Evolutionary conservation across 768 basidiomycete species (phyloP).

Genomic region (Mycena galopus): DNA sequence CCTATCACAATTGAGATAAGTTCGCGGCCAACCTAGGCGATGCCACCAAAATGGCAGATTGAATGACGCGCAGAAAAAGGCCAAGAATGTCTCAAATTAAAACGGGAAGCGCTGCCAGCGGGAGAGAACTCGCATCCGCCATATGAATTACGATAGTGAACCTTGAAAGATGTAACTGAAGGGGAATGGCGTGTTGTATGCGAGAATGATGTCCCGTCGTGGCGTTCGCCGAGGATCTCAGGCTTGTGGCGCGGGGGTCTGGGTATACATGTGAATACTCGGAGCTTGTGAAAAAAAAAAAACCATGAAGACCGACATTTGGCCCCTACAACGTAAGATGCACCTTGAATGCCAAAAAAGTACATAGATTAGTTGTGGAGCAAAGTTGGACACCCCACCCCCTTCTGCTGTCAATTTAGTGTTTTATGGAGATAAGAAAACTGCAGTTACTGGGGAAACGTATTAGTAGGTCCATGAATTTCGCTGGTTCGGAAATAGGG

Average conservation of each 20-base stretch:
- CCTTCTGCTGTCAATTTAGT: neutral
- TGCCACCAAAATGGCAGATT: slow-evolving; percentile 10
- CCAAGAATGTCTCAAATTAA: slow-evolving; percentile 14
- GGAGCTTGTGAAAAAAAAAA: neutral
- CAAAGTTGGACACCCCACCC: neutral
- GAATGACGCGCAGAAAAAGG: neutral
- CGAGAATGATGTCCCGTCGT: neutral
- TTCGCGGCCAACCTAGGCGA: too few relatives aligned
- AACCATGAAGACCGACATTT: neutral
- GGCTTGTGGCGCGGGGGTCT: slow-evolving; percentile 8
- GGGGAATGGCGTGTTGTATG: neutral
- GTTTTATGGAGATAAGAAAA: neutral
- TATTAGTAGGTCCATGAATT: neutral
- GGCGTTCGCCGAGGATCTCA: neutral
- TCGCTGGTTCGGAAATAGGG: slow-evolving; percentile 1
- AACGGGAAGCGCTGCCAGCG: slow-evolving; percentile 21
- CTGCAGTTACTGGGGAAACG: neutral
- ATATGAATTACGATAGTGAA: neutral
- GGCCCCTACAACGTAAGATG: neutral
- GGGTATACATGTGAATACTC: neutral
- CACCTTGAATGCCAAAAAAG: neutral
- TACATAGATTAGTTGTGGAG: slow-evolving; percentile 5
- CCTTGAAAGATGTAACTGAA: neutral
- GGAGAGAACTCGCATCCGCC: neutral
- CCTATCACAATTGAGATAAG: too few relatives aligned